A percentile compares a stretch with the other conserved stretches of the same genome.
Conservation (phyloP, 2,329 filamentous ascomycete genomes). For the Cercospora beticola region DNA sequence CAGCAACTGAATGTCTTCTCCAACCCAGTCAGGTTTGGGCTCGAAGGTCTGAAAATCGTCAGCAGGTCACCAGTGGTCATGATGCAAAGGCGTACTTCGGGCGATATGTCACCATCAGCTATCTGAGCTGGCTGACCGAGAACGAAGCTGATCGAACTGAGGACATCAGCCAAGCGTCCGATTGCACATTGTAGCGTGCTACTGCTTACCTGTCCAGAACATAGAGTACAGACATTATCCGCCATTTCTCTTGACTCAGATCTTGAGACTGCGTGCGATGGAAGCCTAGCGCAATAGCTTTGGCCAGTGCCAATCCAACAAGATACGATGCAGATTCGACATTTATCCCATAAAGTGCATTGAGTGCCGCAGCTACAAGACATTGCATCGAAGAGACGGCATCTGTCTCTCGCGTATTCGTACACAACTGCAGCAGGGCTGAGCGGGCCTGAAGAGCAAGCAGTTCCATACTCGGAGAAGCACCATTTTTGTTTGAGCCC, state of each 20-base stretch:
- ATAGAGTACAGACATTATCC: slow-evolving; percentile 2
- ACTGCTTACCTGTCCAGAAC: background rate
- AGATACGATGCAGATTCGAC: background rate
- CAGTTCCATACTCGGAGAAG: background rate
- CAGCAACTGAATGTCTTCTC: background rate
- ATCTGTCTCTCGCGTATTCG: background rate
- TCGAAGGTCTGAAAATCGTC: background rate
- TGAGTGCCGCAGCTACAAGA: slow-evolving; percentile 2
- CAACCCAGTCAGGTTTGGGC: background rate
- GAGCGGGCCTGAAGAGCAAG: background rate
- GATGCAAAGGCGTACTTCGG: background rate
- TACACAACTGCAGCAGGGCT: background rate
- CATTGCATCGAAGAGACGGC: background rate
- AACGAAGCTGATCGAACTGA: background rate
- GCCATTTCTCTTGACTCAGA: background rate
- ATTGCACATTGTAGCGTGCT: background rate
- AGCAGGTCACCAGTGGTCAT: background rate
- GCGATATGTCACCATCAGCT: background rate
- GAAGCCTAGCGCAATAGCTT: slow-evolving; percentile 1
- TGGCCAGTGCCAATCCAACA: background rate
- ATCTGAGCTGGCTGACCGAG: background rate
- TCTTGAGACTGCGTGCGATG: background rate
- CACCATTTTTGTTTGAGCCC: background rate
- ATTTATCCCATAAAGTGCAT: background rate
- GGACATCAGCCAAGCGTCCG: background rate